These are phyloP conservation scores for Ogataea nonfermentans DNA, from an alignment of 805 yeast species.

Conservation along the genomic window DNA sequence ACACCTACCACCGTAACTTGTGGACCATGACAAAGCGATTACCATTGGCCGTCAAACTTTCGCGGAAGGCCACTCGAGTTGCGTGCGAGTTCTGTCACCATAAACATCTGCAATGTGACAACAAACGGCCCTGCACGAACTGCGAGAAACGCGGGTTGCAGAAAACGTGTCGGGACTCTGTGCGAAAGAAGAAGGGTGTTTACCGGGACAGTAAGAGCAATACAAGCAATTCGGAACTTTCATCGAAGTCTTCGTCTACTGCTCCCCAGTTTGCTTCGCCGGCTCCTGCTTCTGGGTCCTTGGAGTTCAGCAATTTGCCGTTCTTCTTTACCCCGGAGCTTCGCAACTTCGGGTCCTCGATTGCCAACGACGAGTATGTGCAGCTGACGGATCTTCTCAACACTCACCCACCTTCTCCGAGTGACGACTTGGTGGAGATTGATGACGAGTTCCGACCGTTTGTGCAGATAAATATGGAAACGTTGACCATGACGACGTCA, in stretches of 20 bases:
- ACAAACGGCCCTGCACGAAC: constrained; percentile 67
- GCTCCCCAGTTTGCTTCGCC: neutral
- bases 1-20: constrained; percentile 10
- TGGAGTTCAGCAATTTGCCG: constrained; percentile 1
- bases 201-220: constrained; percentile 1
- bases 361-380: constrained; percentile 42
- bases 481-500: constrained; percentile 31
- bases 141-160: constrained; percentile 59
- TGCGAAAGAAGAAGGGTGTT: constrained; percentile 41
- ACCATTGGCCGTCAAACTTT: constrained; percentile 49
- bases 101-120: constrained; percentile 73
- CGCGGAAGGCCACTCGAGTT: constrained; percentile 59
- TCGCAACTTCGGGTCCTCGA: constrained; percentile 31
- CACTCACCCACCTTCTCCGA: constrained; percentile 37
- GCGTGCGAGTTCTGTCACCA: constrained; percentile 74
- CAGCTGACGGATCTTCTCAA: constrained; percentile 40
- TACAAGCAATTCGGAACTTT: neutral
- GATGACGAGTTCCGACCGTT: constrained; percentile 31
- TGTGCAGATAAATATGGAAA: constrained; percentile 29
- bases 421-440: constrained; percentile 28
- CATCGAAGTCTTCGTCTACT: neutral
- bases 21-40: constrained; percentile 59
- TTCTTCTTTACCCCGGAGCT: constrained; percentile 18
- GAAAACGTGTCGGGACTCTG: constrained; percentile 55
- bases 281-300: neutral